Conservation (phyloP, 805 yeast genomes). For the Barnettozyma wickerhamii region DNA sequence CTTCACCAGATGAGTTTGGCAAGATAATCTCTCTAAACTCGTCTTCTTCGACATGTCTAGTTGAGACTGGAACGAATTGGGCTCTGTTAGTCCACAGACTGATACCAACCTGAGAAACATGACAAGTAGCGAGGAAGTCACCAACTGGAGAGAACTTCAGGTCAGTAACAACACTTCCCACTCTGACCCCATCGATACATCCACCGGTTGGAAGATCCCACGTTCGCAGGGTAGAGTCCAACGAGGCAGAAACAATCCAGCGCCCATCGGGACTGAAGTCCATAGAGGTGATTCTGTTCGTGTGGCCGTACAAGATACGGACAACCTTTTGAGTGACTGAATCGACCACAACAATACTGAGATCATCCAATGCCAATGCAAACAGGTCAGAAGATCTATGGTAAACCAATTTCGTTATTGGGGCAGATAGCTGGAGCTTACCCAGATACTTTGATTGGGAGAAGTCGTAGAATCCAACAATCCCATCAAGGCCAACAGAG, state of each 20-base stretch:
- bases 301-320: constrained; percentile 85
- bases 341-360: constrained; percentile 80
- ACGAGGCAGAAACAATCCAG: constrained; percentile 81
- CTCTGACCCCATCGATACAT: constrained; percentile 85
- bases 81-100: constrained; percentile 90
- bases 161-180: constrained; percentile 76
- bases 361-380: constrained; percentile 83
- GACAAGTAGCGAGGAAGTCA: constrained; percentile 88
- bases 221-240: constrained; percentile 86
- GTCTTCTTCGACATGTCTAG: constrained; percentile 70
- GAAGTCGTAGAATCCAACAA: constrained; percentile 84
- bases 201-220: constrained; percentile 98
- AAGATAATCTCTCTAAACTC: constrained; percentile 60
- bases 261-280: constrained; percentile 95
- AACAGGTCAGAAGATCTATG: constrained; percentile 81
- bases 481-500: constrained; percentile 84
- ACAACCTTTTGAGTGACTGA: constrained; percentile 75
- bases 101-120: constrained; percentile 86
- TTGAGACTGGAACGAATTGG: constrained; percentile 72
- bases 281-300: constrained; percentile 78
- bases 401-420: constrained; percentile 71
- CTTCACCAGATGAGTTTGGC: constrained; percentile 79
- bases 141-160: constrained; percentile 83
- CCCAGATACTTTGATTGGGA: constrained; percentile 64
- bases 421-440: constrained; percentile 63